Conservation (phyloP, 176 grass and related monocot genomes). For the Guadua angustifolia region DNA sequence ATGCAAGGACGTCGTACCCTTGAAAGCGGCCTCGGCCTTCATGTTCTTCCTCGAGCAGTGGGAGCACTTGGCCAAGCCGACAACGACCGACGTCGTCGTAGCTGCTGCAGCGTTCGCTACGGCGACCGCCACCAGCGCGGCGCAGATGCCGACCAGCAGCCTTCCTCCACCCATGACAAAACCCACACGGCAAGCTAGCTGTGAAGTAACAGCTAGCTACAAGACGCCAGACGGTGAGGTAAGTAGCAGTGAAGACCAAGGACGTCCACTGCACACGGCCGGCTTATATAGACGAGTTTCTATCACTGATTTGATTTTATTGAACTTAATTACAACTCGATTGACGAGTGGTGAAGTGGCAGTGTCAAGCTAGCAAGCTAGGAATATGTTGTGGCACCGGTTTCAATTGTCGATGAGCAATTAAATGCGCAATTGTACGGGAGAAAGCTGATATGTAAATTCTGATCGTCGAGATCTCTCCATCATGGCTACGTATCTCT, state of each 20-base stretch:
- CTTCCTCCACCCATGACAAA: neutral
- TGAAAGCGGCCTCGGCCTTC: neutral
- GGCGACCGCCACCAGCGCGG: neutral
- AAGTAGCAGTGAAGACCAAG: neutral
- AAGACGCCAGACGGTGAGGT: no score
- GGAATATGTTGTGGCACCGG: no score
- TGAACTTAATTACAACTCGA: no score
- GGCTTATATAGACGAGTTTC: neutral
- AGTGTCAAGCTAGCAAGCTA: no score
- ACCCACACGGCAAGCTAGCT: neutral
- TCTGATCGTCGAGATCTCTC: no score
- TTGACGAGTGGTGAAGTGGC: no score
- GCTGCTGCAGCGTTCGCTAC: neutral
- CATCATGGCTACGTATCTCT: no score
- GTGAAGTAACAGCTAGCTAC: neutral
- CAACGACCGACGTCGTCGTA: neutral
- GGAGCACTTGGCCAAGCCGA: neutral
- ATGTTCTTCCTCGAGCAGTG: neutral
- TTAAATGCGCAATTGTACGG: no score
- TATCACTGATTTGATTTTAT: no score
- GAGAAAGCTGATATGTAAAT: no score
- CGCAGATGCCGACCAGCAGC: neutral
- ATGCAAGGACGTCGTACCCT: neutral
- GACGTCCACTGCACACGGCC: no score
- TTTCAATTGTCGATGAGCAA: no score